Base-by-base conservation (phyloP, 139 green algal genomes). In the Volvox africanus region DNA sequence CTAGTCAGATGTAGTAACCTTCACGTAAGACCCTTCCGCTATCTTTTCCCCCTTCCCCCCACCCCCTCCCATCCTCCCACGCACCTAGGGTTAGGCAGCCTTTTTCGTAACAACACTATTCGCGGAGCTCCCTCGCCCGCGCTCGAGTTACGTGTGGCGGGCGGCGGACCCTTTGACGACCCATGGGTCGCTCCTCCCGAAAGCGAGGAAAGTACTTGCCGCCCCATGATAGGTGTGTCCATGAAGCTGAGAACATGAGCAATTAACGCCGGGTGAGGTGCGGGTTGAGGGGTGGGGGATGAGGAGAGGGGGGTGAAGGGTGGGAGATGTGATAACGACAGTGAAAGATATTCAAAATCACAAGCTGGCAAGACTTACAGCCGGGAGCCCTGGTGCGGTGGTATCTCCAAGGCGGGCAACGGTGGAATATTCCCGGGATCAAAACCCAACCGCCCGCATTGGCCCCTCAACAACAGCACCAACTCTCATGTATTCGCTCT, bases 31-130 rank as follows among this genome's bases (percentile, higher is more conserved):
- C 44, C 5, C 44, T 55, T 55, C 44, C 44, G 44, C 67, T 12
- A 24, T 12, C 24, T 26, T 28, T 6, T 12, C 11, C 67, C 67
- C 67, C 67, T 33, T 33, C 28, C 71, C 71, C 9, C 71, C 17
- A 26, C 71, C 20, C 71, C 71, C 71, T n/a, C 9, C 71, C 71
- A 14, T 18, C 44, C 44, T 55, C 44, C 17, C 30, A 0, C 13
- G 32, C 86, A 90, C 86, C 82, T 37, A 20, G 88, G 32, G 87
- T 97, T 97, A 67, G 93, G 68, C 37, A 92, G 24, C 1, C 91
- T 79, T 9, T 82, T 37, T 13, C 96, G 92, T 17, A 94, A 92
- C 62, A 97, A 88, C 36, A 92, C 89, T 36, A 33, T 61, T 37
- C 82, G 61, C 30, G 50, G 50, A 1, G 22, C 73, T 1, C n/a